These are phyloP conservation scores for Candida ovalis DNA, from an alignment of 805 yeast genomes.

Conservation along the genomic window DNA sequence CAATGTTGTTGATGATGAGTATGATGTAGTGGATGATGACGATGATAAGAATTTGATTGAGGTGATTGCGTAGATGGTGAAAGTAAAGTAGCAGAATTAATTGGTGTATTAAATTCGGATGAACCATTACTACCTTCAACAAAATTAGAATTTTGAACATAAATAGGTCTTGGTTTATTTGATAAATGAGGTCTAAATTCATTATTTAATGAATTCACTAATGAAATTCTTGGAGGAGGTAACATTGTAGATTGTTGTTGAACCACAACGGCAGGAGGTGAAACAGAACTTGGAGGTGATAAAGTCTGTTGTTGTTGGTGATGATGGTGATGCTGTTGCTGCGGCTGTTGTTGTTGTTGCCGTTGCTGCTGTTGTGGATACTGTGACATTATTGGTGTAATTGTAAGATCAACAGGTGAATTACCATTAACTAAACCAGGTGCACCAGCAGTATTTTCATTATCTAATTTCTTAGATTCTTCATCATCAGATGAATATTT, in stretches of 20 bases:
- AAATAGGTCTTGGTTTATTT: conserved; percentile 30
- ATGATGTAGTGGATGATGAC: conserved; percentile 2
- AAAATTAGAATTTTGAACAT: conserved; percentile 23
- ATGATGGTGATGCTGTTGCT: conserved; percentile 1
- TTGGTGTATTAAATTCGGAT: conserved; percentile 10
- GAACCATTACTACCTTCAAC: not conserved
- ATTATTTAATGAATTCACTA: conserved; percentile 11
- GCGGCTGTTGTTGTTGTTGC: not conserved
- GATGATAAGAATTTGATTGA: not conserved
- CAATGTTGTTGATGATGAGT: conserved; percentile 3
- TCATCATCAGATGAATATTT: conserved; percentile 13
- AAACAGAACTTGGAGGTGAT: conserved; percentile 14
- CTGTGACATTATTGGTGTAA: not conserved
- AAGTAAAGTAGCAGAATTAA: conserved; percentile 4
- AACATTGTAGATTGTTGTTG: conserved; percentile 23
- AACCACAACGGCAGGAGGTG: conserved; percentile 12
- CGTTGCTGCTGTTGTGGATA: not conserved
- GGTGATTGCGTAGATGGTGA: conserved; percentile 6
- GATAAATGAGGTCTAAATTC: conserved; percentile 29
- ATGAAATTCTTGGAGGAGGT: conserved; percentile 30
- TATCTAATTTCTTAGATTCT: not conserved
- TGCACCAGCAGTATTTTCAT: not conserved
- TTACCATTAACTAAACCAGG: not conserved
- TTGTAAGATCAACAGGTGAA: not conserved
- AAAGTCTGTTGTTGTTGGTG: conserved; percentile 7